These are phyloP conservation scores for Lachnellula hyalina DNA, from an alignment of 2,329 filamentous ascomycete species.

Conservation along the genomic window DNA sequence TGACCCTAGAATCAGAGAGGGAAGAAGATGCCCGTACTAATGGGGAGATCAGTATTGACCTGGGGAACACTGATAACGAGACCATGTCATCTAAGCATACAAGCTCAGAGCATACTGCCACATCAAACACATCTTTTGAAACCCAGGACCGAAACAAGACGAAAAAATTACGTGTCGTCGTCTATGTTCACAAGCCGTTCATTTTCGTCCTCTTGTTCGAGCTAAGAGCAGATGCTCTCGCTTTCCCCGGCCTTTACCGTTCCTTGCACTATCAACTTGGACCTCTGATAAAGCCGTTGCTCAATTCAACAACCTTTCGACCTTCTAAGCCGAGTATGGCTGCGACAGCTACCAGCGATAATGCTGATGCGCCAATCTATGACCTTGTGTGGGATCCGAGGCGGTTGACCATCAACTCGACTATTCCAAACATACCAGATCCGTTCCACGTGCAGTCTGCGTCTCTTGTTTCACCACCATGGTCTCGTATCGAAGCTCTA, in stretches of 20 bases:
- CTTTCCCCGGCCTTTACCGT: conserved; percentile 51
- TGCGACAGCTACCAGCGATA: conserved; percentile 10
- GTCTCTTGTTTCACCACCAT: conserved; percentile 27
- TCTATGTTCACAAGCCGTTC: conserved; percentile 71
- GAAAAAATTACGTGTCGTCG: conserved; percentile 59
- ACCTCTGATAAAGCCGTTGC: conserved; percentile 52
- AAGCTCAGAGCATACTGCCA: conserved; percentile 22
- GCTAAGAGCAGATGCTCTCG: conserved; percentile 52
- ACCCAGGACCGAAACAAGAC: conserved; percentile 50
- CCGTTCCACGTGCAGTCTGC: conserved; percentile 29
- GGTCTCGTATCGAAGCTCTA: conserved; percentile 58
- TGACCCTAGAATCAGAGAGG: conserved; percentile 59
- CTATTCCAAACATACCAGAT: conserved; percentile 61
- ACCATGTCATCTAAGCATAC: conserved; percentile 5
- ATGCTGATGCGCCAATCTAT: conserved; percentile 42
- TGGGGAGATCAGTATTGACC: conserved; percentile 41
- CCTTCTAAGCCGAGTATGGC: conserved; percentile 41
- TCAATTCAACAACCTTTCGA: conserved; percentile 52
- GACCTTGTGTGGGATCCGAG: conserved; percentile 59
- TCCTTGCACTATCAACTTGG: conserved; percentile 56
- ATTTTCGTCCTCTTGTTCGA: conserved; percentile 72
- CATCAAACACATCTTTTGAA: conserved; percentile 32
- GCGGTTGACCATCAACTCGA: conserved; percentile 53
- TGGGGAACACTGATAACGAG: conserved; percentile 27
- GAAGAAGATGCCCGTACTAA: conserved; percentile 37